Base-by-base conservation (phyloP, 352 stramenopile species). In the Elongisporangium anandrum region DNA sequence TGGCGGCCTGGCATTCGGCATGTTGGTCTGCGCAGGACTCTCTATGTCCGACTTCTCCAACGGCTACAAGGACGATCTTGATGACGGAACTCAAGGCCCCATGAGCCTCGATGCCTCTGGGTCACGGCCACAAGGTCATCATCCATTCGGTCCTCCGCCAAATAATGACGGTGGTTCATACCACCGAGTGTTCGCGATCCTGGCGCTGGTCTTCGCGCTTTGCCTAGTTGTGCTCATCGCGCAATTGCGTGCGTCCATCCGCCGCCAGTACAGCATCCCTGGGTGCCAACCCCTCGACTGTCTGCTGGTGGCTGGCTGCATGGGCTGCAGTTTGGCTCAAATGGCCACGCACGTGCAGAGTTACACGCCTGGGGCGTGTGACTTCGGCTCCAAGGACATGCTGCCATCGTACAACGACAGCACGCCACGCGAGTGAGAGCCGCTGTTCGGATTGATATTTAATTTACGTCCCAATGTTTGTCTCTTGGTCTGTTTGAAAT, bases 331-430 rank as follows among this genome's bases (percentile, higher is more conserved):
- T 5, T 45, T 81, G 23, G 75, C 75, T 13, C 77, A 87, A 56
- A 77, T 85, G 56, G 72, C 74, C n/a, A 83, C 72, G 17, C 75
- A 85, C 52, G 55, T 61, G 45, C 69, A 73, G 51, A 81, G 73
- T 61, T 82, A 82, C 57, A 70, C 39, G 22, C 66, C 68, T 6
- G 70, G 70, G 6, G 67, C 63, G 24, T 85, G 73, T 57, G 61
- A 54, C 54, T 80, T 83, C 21, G 50, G 57, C 34, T 45, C 34
- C 34, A 45, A 45, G 13, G 34, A 45, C 34, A 12, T 45, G 34
- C 34, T 45, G 34, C 34, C 34, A 17, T 45, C 34, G 34, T 45
- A 45, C 34, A 45, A 12, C 34, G 34, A 45, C 10, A 45, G 10
- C 13, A 45, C 34, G 10, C 34, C 34, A 45, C 34, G 34, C 34